Base-by-base conservation (phyloP, 805 yeast species). In the Kluyveromyces siamensis region DNA sequence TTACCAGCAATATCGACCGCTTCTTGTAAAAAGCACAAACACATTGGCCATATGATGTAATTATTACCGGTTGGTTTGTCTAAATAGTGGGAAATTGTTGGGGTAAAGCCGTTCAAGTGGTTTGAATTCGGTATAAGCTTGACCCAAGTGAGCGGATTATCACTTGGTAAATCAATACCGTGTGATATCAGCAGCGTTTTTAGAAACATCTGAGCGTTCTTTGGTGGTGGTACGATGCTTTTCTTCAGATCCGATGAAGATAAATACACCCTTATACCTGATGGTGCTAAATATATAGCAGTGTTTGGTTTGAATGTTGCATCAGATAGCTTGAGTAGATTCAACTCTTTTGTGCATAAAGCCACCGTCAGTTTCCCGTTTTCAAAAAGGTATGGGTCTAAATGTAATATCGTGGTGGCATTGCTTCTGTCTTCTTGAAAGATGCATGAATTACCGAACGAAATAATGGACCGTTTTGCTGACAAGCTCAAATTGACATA, bases 11-110 rank as follows among this genome's bases (percentile, higher is more conserved):
- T 42, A 40, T 52, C 52, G 11, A 48, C 42, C 18, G 57, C 53
- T 48, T 73, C 67, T 58, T 85, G 93, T 5, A 79, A 68, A 49
- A 77, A 70, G 56, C 90, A 83, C 18, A 85, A 66, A 42, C 76
- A 77, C 56, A 83, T 66, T 0, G 95, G 95, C 95, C 95, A 86
- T 41, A 79, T 64, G 1, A 85, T 75, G 48, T 72, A 79, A 56
- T 81, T 81, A 27, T 70, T 71, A 53, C 76, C 77, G 30, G 70
- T 72, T 2, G 78, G 79, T 0, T 73, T 69, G 45, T 68, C 70
- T 42, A 81, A 69, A 60, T 76, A 84, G 21, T 72, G 70, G 11
- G 88, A 70, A 2, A 85, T 73, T 10, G 71, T 71, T 0, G 89
- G 81, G 0, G 90, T 80, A 54, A 79, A 74, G 19, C 84, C 85